Evolutionary conservation across 495 filamentous ascomycete genomes (phyloP), one percentile per base, ranked within the genome.

Genomic region (Apodospora peruviana): DNA sequence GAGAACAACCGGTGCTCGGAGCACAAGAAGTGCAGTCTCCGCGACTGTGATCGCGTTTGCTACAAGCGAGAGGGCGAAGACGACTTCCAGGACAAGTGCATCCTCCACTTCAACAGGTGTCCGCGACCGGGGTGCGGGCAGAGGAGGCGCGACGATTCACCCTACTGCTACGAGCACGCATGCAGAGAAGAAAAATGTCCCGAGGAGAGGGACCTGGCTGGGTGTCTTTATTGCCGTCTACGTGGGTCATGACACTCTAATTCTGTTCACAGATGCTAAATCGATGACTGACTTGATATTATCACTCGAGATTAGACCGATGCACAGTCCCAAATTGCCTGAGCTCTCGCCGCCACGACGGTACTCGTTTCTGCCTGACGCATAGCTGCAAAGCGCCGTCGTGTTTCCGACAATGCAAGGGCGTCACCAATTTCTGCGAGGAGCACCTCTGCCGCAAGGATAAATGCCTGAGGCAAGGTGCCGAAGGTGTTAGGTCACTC

Each of bases 131-230:
- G 34, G 12, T 54, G 51, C 36, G 40, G 40, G n/a, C 17, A 35
- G 34, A 16, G 5, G n/a, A 40, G 43, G 24, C 22, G 29, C 8
- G 17, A 45, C 5, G 20, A 17, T n/a, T 10, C 12, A 19, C 41
- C 21, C n/a, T 55, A 41, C 42, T 55, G 52, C n/a, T 25, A 16
- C 37, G 41, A 50, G 7, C 52, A 55, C 29, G 35, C 22, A 12
- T 55, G 52, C 34, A 14, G 27, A 1, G 12, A 50, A 14, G n/a
- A 16, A n/a, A 25, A 27, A 16, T 55, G 52, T 24, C 21, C 12
- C 19, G 25, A 29, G 29, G 46, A 50, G 34, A 12, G 37, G 0
- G 25, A 46, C 9, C 14, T 18, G 19, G 18, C 21, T 21, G 18
- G 18, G 10, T 21, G 39, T 41, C 20, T 41, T 9, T 41, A 22